Evolutionary conservation across 164 flowering plant species (phyloP).

Genomic region (Aristolochia fimbriata): DNA sequence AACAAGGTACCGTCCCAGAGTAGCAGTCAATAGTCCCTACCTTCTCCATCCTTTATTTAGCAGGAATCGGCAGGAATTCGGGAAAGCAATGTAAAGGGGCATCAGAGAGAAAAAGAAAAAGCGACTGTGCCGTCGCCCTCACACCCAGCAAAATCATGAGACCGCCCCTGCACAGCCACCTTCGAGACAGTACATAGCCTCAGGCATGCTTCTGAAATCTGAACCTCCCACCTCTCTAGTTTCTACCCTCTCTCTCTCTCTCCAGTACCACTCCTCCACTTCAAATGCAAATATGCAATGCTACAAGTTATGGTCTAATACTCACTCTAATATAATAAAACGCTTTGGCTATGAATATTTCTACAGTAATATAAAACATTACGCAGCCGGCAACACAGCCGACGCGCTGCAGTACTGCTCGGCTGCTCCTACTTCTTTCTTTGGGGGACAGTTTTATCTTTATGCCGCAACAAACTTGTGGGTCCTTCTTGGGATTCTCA

Average conservation of each 20-base stretch:
- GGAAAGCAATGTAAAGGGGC: too few relatives aligned
- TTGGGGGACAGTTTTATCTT: neutral
- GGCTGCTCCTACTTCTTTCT: neutral
- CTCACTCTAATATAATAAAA: too few relatives aligned
- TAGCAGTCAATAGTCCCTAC: too few relatives aligned
- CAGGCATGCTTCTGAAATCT: neutral
- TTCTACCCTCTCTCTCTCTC: neutral
- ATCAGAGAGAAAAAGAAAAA: too few relatives aligned
- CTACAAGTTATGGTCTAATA: too few relatives aligned
- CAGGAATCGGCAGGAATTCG: too few relatives aligned
- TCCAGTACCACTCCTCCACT: neutral
- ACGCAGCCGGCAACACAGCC: conserved; percentile 1
- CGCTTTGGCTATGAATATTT: too few relatives aligned
- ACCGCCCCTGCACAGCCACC: conserved; percentile 1
- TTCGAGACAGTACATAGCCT: neutral
- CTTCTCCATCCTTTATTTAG: too few relatives aligned
- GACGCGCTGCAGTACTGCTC: neutral
- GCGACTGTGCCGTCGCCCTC: neutral
- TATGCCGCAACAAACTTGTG: neutral
- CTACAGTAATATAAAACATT: too few relatives aligned
- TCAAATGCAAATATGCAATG: too few relatives aligned
- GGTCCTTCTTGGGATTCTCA: neutral
- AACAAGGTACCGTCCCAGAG: too few relatives aligned
- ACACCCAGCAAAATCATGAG: conserved; percentile 1
- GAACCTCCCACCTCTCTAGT: too few relatives aligned